Conservation (phyloP, 2,329 filamentous ascomycete species). For the Talaromyces sp. region DNA sequence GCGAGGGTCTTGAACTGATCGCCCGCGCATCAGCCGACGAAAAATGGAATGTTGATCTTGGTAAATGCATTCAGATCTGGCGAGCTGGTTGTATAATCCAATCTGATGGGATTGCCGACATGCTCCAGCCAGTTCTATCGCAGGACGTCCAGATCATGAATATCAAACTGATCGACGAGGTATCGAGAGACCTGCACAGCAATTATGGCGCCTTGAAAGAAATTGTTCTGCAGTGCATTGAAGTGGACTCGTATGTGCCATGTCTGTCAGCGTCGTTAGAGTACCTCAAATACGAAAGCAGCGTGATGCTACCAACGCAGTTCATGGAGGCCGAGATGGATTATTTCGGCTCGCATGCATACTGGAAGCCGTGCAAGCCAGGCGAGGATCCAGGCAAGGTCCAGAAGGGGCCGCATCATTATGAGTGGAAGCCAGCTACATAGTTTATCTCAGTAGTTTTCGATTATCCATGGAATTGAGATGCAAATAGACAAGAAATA, state of each 20-base stretch:
- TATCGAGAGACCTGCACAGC: constrained; percentile 51
- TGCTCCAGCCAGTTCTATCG: constrained; percentile 42
- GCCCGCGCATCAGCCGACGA: constrained; percentile 53
- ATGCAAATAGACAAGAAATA: background rate
- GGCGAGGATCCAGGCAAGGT: constrained; percentile 49
- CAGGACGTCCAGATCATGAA: constrained; percentile 26
- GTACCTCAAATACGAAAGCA: constrained; percentile 60
- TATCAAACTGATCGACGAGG: constrained; percentile 37
- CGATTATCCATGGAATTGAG: background rate
- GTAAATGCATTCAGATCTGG: constrained; percentile 53
- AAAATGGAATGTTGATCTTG: constrained; percentile 49
- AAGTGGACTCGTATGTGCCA: constrained; percentile 57
- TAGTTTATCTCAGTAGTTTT: background rate
- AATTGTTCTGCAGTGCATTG: constrained; percentile 50
- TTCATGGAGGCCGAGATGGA: constrained; percentile 69
- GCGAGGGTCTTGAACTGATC: constrained; percentile 63
- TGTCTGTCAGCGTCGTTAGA: constrained; percentile 59
- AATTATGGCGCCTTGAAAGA: constrained; percentile 50
- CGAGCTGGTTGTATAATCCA: constrained; percentile 67
- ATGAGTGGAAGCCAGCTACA: constrained; percentile 53
- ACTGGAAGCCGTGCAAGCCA: constrained; percentile 48
- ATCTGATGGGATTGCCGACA: constrained; percentile 58
- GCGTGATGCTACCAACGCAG: constrained; percentile 57
- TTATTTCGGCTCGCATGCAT: constrained; percentile 65
- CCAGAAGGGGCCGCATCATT: constrained; percentile 56